Evolutionary conservation across 345 rosid species (phyloP).

Genomic region (Eucalyptus curtisii): DNA sequence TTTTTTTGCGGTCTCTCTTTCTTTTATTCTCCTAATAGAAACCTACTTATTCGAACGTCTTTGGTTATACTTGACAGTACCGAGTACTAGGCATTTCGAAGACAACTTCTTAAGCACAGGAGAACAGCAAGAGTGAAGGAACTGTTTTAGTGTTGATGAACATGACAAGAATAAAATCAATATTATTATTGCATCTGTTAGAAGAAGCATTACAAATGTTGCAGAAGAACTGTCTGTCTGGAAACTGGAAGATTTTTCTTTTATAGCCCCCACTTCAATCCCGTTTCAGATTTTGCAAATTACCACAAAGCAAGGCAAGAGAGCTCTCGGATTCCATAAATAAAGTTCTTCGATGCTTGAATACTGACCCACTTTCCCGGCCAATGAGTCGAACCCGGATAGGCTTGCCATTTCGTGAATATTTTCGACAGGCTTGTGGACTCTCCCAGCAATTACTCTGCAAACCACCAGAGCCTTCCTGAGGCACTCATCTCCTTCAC

Average conservation of each 20-base stretch:
- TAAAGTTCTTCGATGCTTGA: slow-evolving; percentile 41
- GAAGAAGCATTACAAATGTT: background rate
- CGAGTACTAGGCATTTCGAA: background rate
- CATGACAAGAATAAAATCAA: background rate
- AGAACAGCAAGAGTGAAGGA: background rate
- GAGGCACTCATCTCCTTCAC: background rate
- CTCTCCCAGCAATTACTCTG: slow-evolving; percentile 69
- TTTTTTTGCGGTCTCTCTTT: background rate
- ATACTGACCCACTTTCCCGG: slow-evolving; percentile 24
- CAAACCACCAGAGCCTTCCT: slow-evolving; percentile 45
- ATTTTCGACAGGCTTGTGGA: slow-evolving; percentile 31
- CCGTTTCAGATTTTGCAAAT: slow-evolving; percentile 20
- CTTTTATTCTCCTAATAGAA: background rate
- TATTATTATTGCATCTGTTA: background rate
- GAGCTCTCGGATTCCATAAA: slow-evolving; percentile 39
- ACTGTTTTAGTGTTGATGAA: background rate
- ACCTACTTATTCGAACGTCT: background rate
- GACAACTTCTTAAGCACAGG: background rate
- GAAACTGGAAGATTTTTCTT: background rate
- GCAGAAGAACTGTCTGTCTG: background rate
- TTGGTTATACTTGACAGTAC: background rate
- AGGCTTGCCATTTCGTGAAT: slow-evolving; percentile 14
- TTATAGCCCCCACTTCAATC: background rate
- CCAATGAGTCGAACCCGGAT: slow-evolving; percentile 57
- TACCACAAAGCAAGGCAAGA: slow-evolving; percentile 69